Conservation (phyloP, 1,284 basidiomycete species). For the Ustilago curta region DNA sequence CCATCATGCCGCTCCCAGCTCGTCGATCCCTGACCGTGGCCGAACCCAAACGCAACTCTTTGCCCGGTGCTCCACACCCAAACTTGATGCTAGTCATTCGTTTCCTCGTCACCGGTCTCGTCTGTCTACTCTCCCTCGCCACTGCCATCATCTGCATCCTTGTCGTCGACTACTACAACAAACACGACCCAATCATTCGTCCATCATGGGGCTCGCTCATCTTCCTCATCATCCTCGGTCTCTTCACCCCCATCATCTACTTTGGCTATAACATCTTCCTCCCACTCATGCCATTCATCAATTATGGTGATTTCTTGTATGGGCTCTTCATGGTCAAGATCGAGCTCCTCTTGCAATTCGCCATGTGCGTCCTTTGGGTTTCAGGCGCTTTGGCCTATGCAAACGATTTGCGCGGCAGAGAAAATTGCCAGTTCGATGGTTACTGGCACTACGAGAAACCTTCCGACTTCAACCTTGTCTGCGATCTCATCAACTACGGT, state of each 20-base stretch:
- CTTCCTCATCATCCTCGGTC: constrained; percentile 69
- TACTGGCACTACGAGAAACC: constrained; percentile 70
- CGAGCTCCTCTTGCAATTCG: constrained; percentile 68
- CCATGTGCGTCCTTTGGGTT: constrained; percentile 69
- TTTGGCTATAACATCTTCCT: constrained; percentile 69
- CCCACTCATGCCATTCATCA: constrained; percentile 66
- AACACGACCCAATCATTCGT: constrained; percentile 67
- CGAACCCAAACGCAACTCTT: constrained; percentile 38
- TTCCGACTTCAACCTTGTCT: constrained; percentile 67
- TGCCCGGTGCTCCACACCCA: constrained; percentile 59
- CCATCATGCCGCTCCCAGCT: constrained; percentile 62
- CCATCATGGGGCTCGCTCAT: constrained; percentile 70
- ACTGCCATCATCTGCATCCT: constrained; percentile 65
- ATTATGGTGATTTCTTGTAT: constrained; percentile 67
- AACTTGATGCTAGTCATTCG: constrained; percentile 63
- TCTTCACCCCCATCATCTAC: constrained; percentile 68
- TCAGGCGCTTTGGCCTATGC: constrained; percentile 69
- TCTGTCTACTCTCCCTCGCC: constrained; percentile 62
- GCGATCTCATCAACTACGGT: constrained; percentile 69
- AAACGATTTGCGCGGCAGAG: constrained; percentile 66
- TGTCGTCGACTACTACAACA: constrained; percentile 69
- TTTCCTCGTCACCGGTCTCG: constrained; percentile 62
- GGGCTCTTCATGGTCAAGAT: constrained; percentile 67
- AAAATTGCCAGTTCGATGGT: constrained; percentile 70
- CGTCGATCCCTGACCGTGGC: constrained; percentile 59